Base-by-base conservation (phyloP, 108 stramenopile genomes). In the Phaeodactylum tricornutum region DNA sequence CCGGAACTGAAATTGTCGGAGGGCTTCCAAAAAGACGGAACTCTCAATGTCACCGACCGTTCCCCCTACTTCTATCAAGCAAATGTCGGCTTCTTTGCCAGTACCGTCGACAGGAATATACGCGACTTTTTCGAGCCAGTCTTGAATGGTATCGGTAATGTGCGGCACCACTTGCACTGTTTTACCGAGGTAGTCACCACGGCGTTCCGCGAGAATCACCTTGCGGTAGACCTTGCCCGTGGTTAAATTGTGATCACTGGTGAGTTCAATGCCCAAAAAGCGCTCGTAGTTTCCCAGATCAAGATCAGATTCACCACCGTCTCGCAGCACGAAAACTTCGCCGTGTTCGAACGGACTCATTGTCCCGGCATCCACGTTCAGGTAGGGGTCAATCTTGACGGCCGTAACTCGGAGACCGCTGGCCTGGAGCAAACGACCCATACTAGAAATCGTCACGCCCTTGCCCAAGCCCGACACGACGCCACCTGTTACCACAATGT, bases 1-100 rank as follows among this genome's bases (percentile, higher is more conserved):
- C n/a, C 81, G 71, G 64, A 96, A 96, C 57, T 98, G 96, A 63
- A 98, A 97, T 61, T 99, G 97, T 31, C 97, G 73, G 35, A 98
- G 59, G 8, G 97, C 97, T 72, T 98, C 97, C 55, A 98, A 72
- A 67, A 98, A 98, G 26, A 89, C 77, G 39, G 64, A 74, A 22
- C 75, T 78, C 69, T 93, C 92, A 65, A 99, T 99, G 63, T 99
- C 99, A 11, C 99, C 99, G 5, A 99, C 96, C n/a, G 97, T 98
- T 33, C 99, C 99, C 27, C 99, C 99, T 4, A 99, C 95, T 74
- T 99, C 97, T 24, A 98, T 87, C 37, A 98, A 72, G 67, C 99
- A 98, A 47, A 99, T 80, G 50, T 99, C 97, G 20, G 98, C 93
- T 1, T 70, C 47, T 29, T 43, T 29, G 11, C 25, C 43, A 20